Conservation (phyloP, 2,329 filamentous ascomycete genomes). For the Talaromyces sp. region DNA sequence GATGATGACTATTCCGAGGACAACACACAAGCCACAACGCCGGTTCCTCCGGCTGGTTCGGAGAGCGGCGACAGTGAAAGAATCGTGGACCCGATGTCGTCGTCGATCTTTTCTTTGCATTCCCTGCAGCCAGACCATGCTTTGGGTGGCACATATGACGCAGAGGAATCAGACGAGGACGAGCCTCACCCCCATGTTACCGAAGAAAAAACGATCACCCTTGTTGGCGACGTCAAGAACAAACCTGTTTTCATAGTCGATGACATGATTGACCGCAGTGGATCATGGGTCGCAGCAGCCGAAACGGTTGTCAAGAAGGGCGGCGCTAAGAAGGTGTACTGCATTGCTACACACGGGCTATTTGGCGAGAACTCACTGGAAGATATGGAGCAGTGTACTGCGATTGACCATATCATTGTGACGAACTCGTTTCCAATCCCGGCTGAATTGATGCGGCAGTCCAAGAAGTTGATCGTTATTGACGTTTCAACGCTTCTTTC, state of each 20-base stretch:
- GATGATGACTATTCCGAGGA: slow-evolving; percentile 76
- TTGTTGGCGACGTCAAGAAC: slow-evolving; percentile 91
- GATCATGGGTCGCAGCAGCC: slow-evolving; percentile 94
- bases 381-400: slow-evolving; percentile 85
- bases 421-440: slow-evolving; percentile 96
- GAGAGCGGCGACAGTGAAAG: slow-evolving; percentile 47
- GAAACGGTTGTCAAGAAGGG: slow-evolving; percentile 95
- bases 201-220: slow-evolving; percentile 88
- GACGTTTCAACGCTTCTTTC: slow-evolving; percentile 83
- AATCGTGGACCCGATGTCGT: slow-evolving; percentile 77
- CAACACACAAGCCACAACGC: slow-evolving; percentile 55
- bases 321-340: slow-evolving; percentile 88
- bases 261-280: slow-evolving; percentile 97
- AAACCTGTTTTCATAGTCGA: slow-evolving; percentile 91
- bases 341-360: slow-evolving; percentile 92
- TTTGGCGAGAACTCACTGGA: slow-evolving; percentile 87
- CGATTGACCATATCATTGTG: slow-evolving; percentile 89
- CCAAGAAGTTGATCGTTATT: slow-evolving; percentile 80
- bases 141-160: slow-evolving; percentile 79
- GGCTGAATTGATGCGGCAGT: slow-evolving; percentile 63
- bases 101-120: slow-evolving; percentile 71
- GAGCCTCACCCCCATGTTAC: slow-evolving; percentile 62
- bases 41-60: slow-evolving; percentile 43
- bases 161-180: slow-evolving; percentile 85
- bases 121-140: slow-evolving; percentile 68